phyloP scores from a whole-genome alignment of 2,329 filamentous ascomycete species.

The Nigrospora osmanthi region DNA sequence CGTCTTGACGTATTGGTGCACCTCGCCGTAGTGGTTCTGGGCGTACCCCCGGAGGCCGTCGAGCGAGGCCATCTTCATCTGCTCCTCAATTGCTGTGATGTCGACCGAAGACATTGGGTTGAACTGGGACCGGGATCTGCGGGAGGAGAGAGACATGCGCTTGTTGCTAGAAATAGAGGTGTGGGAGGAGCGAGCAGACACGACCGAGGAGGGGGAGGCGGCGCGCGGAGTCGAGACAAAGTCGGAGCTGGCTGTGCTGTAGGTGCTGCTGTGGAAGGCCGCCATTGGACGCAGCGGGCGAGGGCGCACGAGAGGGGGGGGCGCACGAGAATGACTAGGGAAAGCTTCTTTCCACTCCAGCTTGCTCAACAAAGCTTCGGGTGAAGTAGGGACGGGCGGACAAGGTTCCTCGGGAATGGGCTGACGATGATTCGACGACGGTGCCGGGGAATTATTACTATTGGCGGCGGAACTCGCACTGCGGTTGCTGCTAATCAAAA shows the following conservation, averaged over 20 bases:
- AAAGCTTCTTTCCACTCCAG: conserved; percentile 1
- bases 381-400: conserved; percentile 1
- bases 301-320: conserved; percentile 9
- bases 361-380: conserved; percentile 4
- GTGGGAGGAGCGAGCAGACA: conserved; percentile 39
- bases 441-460: no score
- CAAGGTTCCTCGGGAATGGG: neutral
- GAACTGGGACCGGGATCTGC: conserved; percentile 41
- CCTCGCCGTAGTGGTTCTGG: conserved; percentile 46
- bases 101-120: conserved; percentile 52
- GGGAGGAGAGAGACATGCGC: conserved; percentile 39
- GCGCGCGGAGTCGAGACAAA: conserved; percentile 42
- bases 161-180: conserved; percentile 44
- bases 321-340: neutral
- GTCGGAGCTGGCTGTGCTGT: conserved; percentile 40
- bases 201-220: conserved; percentile 40
- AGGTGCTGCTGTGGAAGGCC: conserved; percentile 29
- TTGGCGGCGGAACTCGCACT: neutral
- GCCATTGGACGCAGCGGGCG: conserved; percentile 29
- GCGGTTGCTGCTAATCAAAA: conserved; percentile 3
- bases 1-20: conserved; percentile 44
- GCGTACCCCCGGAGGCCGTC: conserved; percentile 54
- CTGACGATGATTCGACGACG: no score
- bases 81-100: conserved; percentile 47
- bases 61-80: conserved; percentile 52